Conservation (phyloP, 805 yeast genomes). For the Saccharomycopsis fibuligera region DNA sequence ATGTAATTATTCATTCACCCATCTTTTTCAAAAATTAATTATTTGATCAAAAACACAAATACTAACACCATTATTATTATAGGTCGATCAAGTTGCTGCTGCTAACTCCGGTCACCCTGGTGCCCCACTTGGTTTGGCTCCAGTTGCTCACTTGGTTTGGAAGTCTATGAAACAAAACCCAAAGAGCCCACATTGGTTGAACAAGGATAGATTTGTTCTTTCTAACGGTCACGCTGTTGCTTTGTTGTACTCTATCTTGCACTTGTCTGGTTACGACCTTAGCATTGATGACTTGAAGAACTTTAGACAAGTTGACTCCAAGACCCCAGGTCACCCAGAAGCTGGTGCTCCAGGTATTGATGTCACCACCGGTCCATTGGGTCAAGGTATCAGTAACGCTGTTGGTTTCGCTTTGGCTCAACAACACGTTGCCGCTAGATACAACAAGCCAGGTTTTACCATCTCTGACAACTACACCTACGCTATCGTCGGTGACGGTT, state of each 20-base stretch:
- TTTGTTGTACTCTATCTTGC: slow-evolving; percentile 76
- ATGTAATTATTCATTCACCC: neutral
- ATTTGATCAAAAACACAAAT: neutral
- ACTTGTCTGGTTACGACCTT: slow-evolving; percentile 77
- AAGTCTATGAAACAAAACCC: slow-evolving; percentile 82
- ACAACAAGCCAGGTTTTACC: slow-evolving; percentile 78
- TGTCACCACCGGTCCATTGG: slow-evolving; percentile 97
- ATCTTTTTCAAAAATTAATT: neutral
- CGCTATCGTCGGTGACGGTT: slow-evolving; percentile 90
- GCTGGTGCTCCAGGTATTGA: slow-evolving; percentile 87
- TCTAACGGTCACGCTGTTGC: slow-evolving; percentile 98
- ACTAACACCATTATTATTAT: slow-evolving; percentile 7
- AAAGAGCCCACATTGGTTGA: slow-evolving; percentile 84
- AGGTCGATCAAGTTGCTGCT: slow-evolving; percentile 72
- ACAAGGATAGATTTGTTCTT: slow-evolving; percentile 91
- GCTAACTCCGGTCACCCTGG: slow-evolving; percentile 99
- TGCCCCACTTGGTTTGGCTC: slow-evolving; percentile 98
- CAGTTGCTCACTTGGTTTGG: slow-evolving; percentile 83
- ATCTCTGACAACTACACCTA: slow-evolving; percentile 73
- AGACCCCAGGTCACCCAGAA: slow-evolving; percentile 98
- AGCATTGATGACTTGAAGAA: slow-evolving; percentile 79
- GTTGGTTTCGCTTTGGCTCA: slow-evolving; percentile 96
- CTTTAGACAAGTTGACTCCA: slow-evolving; percentile 86
- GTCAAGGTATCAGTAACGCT: slow-evolving; percentile 95
- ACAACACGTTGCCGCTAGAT: slow-evolving; percentile 84